Percentiles rank a stretch among this genome's conserved stretches.
Conservation (phyloP, 2,329 filamentous ascomycete species). For the Pseudofabraea citricarpa region DNA sequence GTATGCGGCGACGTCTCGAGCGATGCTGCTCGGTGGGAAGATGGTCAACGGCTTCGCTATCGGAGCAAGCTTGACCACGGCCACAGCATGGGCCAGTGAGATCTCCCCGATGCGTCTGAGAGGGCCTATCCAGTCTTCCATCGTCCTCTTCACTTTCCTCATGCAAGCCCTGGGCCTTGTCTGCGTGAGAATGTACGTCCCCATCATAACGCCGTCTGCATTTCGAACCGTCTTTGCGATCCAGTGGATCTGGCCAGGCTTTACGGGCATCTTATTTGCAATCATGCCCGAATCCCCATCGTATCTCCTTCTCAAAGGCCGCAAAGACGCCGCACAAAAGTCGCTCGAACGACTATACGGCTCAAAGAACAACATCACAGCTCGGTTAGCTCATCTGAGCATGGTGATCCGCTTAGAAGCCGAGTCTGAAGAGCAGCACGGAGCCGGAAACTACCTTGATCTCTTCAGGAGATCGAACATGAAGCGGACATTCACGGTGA, state of each 20-base stretch:
- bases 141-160: conserved; percentile 13
- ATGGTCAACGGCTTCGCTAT: conserved; percentile 39
- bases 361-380: conserved; percentile 7
- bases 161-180: conserved; percentile 15
- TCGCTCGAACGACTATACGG: conserved; percentile 13
- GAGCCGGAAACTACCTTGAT: conserved; percentile 18
- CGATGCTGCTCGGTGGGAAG: conserved; percentile 40
- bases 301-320: conserved; percentile 9
- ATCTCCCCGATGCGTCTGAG: neutral
- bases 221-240: conserved; percentile 16
- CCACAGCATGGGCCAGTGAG: conserved; percentile 37
- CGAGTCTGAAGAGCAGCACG: conserved; percentile 6
- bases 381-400: conserved; percentile 11
- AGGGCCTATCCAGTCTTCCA: conserved; percentile 12
- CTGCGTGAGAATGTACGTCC: conserved; percentile 12
- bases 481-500: conserved; percentile 31
- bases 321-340: conserved; percentile 5
- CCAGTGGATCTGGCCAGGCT: conserved; percentile 13
- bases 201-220: conserved; percentile 8
- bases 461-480: conserved; percentile 29
- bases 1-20: conserved; percentile 27
- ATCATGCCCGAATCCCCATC: conserved; percentile 5
- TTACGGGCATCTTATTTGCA: conserved; percentile 2
- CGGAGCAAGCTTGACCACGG: conserved; percentile 40
- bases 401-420: conserved; percentile 10